Evolutionary conservation across 2,329 filamentous ascomycete species (phyloP), one percentile per base, ranked within the genome.

Genomic region (Phaeophleospora eucalypticola): DNA sequence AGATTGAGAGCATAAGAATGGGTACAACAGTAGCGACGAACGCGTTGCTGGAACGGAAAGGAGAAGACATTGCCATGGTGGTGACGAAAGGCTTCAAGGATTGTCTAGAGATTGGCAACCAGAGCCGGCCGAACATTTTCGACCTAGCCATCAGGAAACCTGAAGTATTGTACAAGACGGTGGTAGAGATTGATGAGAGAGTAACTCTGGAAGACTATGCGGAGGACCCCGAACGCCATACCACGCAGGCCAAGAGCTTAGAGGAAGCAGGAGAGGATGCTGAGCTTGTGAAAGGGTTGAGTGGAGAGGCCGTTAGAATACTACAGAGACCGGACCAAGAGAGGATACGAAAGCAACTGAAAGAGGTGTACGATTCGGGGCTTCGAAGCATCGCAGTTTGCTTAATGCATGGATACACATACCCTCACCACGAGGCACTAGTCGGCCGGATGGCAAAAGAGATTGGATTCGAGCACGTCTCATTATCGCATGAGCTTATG

Each of bases 21-120:
- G 90, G 90, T 36, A 96, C 90, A 1, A 96, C 90, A 0, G 89
- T 96, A 10, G 90, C 90, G 8, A 96, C 90, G 0, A 96, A 96
- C 66, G 90, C 90, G 0, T 70, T 96, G 46, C 76, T 96, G 2
- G 90, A 96, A 68, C 77, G 90, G 48, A 95, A 95, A 68, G 90
- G 90, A 39, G 89, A 95, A 70, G 82, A 81, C 58, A 91, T 93
- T 63, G 89, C 87, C 12, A 78, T 96, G 68, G 81, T 95, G 1
- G 87, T 94, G 9, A 95, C 88, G 1, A 84, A 83, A 56, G 90
- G 90, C 0, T 95, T 95, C 74, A 84, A 82, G 57, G 89, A 96
- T 66, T 94, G 88, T 58, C 73, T 95, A 18, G 79, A 83, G 43
- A 96, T 96, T 63, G 90, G 90, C 12, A 95, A 95, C 66, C 90